A percentile compares a stretch with the other conserved stretches of the same genome.
Evolutionary conservation across 2,329 filamentous ascomycete species (phyloP).

Genomic region (Elsinoe batatas): DNA sequence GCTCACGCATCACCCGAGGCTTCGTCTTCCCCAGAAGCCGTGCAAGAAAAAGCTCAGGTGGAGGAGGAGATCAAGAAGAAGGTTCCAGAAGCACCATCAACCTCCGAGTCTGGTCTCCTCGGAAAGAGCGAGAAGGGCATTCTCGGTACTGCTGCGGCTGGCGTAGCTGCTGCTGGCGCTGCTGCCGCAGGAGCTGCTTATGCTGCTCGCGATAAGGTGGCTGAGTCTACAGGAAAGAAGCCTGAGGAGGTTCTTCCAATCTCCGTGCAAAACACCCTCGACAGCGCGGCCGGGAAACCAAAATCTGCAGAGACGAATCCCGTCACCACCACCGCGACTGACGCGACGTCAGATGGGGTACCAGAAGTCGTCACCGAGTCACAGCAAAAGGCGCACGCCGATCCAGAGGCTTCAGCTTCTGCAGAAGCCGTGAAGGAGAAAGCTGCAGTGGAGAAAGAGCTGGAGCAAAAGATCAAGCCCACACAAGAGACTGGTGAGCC

Average conservation of each 20-base stretch:
- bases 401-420: constrained; percentile 57
- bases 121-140: constrained; percentile 23
- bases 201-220: constrained; percentile 28
- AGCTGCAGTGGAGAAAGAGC: constrained; percentile 54
- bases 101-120: constrained; percentile 27
- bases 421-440: constrained; percentile 40
- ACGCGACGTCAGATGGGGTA: constrained; percentile 31
- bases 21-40: constrained; percentile 53
- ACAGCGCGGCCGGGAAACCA: constrained; percentile 22
- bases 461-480: constrained; percentile 50
- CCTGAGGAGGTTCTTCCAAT: constrained; percentile 28
- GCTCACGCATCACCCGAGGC: constrained; percentile 54
- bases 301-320: neutral
- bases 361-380: constrained; percentile 60
- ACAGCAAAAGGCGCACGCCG: constrained; percentile 53
- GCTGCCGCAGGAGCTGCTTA: constrained; percentile 30
- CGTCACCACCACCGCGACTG: constrained; percentile 1
- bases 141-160: constrained; percentile 32
- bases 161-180: constrained; percentile 32
- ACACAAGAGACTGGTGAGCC: constrained; percentile 35
- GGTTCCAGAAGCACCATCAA: constrained; percentile 38
- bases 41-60: constrained; percentile 60
- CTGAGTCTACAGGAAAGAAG: constrained; percentile 36
- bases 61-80: constrained; percentile 62
- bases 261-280: constrained; percentile 38